Evolutionary conservation across 2,329 filamentous ascomycete species (phyloP), one percentile per base, ranked within the genome.

Genomic region (Pyrenophora tritici-repentis): DNA sequence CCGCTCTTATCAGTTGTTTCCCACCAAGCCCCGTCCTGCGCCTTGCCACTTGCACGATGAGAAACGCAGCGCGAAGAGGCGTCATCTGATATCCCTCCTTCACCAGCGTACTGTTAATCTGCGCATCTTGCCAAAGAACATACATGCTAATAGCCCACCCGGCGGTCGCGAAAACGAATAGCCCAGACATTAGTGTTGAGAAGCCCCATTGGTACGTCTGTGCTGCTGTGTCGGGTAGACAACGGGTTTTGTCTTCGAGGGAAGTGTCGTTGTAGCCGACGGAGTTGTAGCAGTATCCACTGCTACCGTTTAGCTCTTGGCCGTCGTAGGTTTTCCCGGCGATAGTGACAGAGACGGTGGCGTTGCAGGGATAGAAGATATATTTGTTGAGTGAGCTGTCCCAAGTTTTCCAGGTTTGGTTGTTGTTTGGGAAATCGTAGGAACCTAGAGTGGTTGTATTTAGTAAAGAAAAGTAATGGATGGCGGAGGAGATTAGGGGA

Each of bases 181-280:
- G 32, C 3, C 60, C 66, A 2, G 68, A 59, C 6, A 74, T 55
- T 55, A 73, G 62, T 29, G 70, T 69, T 0, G 67, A 69, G 53
- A 75, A 75, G 7, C 73, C 73, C 73, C 72, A 75, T 48, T 68
- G 38, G 35, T 75, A 75, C 0, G 58, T 42, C 4, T 58, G 57
- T 10, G 63, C 40, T 4, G 51, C 50, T 0, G 64, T 67, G 46
- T 72, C 63, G 14, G 70, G 68, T 0, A 73, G 56, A 41, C 67
- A 72, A 1, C 61, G 61, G 4, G 55, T 45, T 29, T 56, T 56
- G 8, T 53, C 42, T 0, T n/a, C n/a, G 17, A 67, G 36, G 8
- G 40, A 48, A 3, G 0, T 2, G 9, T 13, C 29, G 9, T 42
- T 31, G 50, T 65, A 70, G 40, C 45, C 58, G 2, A 56, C 42